Evolutionary conservation across 2,329 filamentous ascomycete species (phyloP).

Genomic region (Catunica adiposa): DNA sequence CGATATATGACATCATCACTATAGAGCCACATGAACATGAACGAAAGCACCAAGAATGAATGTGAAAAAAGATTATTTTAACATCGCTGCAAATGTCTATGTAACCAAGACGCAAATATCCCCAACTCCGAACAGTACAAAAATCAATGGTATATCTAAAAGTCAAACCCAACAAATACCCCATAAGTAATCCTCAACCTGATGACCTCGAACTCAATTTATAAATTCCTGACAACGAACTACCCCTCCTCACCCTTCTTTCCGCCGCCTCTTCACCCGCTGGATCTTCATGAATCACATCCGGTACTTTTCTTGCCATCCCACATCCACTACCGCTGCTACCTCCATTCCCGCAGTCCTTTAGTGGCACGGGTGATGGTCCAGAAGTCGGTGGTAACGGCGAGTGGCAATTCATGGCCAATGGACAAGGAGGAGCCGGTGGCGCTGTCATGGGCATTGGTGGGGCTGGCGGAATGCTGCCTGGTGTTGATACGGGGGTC

Average conservation of each 20-base stretch:
- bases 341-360: too few relatives aligned
- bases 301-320: constrained; percentile 2
- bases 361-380: constrained; percentile 3
- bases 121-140: neutral
- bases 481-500: neutral
- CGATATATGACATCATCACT: too few relatives aligned
- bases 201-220: constrained; percentile 4
- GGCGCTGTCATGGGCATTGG: neutral
- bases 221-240: constrained; percentile 7
- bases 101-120: too few relatives aligned
- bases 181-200: neutral
- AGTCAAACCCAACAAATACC: neutral
- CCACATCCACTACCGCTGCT: neutral
- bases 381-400: neutral
- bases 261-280: constrained; percentile 10
- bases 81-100: too few relatives aligned
- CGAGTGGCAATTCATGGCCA: neutral
- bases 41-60: too few relatives aligned
- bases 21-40: too few relatives aligned
- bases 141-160: neutral
- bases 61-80: too few relatives aligned
- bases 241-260: constrained; percentile 3
- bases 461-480: neutral
- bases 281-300: constrained; percentile 12
- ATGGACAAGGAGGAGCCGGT: neutral